phyloP scores from a whole-genome alignment of 176 grass and related monocot species.

The Eleusine coracana region DNA sequence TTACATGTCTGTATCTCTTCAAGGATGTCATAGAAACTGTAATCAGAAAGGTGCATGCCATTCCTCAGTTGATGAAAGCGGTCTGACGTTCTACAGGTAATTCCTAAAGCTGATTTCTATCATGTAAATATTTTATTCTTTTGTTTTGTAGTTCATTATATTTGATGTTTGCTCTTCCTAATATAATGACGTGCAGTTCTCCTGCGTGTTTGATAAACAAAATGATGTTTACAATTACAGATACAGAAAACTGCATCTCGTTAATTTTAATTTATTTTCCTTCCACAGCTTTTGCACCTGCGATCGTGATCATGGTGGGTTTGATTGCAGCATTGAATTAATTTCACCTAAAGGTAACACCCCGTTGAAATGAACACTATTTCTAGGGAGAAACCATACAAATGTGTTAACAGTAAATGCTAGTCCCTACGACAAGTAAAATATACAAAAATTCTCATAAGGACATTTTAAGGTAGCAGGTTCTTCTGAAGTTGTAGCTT shows the following conservation, averaged over 20 bases:
- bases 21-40: conserved; percentile 84
- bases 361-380: background rate
- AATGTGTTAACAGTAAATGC: background rate
- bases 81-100: conserved; percentile 92
- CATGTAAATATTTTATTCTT: conserved; percentile 7
- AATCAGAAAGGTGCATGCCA: conserved; percentile 78
- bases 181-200: no score
- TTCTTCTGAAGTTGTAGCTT: conserved; percentile 6
- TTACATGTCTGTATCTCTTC: conserved; percentile 78
- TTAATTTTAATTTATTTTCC: conserved; percentile 34
- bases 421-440: background rate
- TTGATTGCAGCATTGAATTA: conserved; percentile 89
- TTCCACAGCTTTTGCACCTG: conserved; percentile 78
- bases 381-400: conserved; percentile 18
- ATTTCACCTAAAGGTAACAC: conserved; percentile 81
- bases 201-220: no score
- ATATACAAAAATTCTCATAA: conserved; percentile 16
- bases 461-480: background rate
- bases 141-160: conserved; percentile 10
- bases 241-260: background rate
- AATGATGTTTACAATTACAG: background rate
- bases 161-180: conserved; percentile 1
- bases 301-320: conserved; percentile 95
- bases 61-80: conserved; percentile 85
- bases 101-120: conserved; percentile 21